Evolutionary conservation across 352 stramenopile genomes (phyloP).

Genomic region (Aphanomyces astaci): DNA sequence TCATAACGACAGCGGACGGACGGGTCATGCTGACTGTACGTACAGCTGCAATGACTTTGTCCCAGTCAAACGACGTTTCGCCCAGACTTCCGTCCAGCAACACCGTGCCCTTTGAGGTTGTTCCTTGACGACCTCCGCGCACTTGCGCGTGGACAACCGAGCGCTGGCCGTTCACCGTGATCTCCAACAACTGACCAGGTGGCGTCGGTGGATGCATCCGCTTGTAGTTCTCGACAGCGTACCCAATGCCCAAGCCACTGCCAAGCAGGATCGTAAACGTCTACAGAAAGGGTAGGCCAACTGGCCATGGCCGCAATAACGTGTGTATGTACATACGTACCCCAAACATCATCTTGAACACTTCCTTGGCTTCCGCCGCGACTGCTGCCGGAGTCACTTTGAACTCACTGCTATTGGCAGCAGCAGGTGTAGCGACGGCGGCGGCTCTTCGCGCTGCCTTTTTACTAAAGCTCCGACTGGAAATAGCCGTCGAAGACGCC

Average conservation of each 20-base stretch:
- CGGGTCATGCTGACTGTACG: slow-evolving; percentile 28
- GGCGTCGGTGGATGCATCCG: slow-evolving; percentile 41
- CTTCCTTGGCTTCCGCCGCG: slow-evolving; percentile 44
- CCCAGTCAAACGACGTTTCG: slow-evolving; percentile 81
- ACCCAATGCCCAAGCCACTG: slow-evolving; percentile 45
- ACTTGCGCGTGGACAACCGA: slow-evolving; percentile 49
- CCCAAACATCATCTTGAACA: slow-evolving; percentile 54
- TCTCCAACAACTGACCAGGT: slow-evolving; percentile 43
- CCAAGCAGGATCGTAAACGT: slow-evolving; percentile 28
- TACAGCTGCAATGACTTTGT: no score
- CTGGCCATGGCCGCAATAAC: background rate
- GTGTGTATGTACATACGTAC: slow-evolving; percentile 28
- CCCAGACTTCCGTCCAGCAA: slow-evolving; percentile 66
- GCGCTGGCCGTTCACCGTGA: slow-evolving; percentile 35
- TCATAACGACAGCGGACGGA: background rate
- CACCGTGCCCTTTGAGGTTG: slow-evolving; percentile 43
- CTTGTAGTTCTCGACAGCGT: slow-evolving; percentile 64
- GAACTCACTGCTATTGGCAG: background rate
- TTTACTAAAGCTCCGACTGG: background rate
- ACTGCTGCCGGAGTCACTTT: slow-evolving; percentile 41
- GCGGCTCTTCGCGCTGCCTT: background rate
- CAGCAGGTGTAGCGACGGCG: no score
- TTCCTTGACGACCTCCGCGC: slow-evolving; percentile 18
- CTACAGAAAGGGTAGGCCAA: background rate
- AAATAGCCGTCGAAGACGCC: background rate